Evolutionary conservation across 495 filamentous ascomycete species (phyloP), one percentile per base, ranked within the genome.

Genomic region (Hypomontagnella monticulosa): DNA sequence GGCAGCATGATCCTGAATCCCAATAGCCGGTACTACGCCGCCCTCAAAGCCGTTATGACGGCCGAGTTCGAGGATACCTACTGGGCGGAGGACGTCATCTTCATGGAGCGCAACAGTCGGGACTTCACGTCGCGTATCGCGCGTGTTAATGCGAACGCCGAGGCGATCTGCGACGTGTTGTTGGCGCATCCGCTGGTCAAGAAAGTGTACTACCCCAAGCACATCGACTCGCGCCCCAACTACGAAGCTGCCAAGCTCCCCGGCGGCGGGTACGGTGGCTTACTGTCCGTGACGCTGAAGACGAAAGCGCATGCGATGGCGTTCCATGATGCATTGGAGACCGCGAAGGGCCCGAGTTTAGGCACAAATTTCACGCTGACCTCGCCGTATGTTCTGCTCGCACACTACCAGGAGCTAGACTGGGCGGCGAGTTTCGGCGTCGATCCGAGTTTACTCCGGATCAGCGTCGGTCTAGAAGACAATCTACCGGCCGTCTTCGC

Each of bases 331-430:
- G 83, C 84, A 14, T 76, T 99, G 6, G 89, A 97, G 65, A 93
- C 93, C 0, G 86, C 89, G 32, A 99, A 99, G 75, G 95, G 95
- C 0, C 95, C 95, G 0, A 97, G 94, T 72, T 82, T 99, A 18
- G 95, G 95, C 0, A 98, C 96, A 0, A 99, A 99, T 70, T 98
- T 99, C 75, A 98, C 95, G 0, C 79, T 99, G 46, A 88, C 75
- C 15, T 96, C 88, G 34, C 95, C 96, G 7, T 99, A 96, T 67
- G 92, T 94, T 27, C 76, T 99, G 12, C 77, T 99, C 20, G 96
- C 96, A 18, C 96, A 99, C 73, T 99, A 95, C 62, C 79, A 85
- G 54, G 96, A 99, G 81, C 74, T 97, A 11, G 91, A 96, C 32
- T 99, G 95, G 92, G 92, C 90, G 20, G 87, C 82, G 30, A 80